Evolutionary conservation across 2,329 filamentous ascomycete species (phyloP), one percentile per base, ranked within the genome.

Genomic region (Arthrinium phaeospermum): DNA sequence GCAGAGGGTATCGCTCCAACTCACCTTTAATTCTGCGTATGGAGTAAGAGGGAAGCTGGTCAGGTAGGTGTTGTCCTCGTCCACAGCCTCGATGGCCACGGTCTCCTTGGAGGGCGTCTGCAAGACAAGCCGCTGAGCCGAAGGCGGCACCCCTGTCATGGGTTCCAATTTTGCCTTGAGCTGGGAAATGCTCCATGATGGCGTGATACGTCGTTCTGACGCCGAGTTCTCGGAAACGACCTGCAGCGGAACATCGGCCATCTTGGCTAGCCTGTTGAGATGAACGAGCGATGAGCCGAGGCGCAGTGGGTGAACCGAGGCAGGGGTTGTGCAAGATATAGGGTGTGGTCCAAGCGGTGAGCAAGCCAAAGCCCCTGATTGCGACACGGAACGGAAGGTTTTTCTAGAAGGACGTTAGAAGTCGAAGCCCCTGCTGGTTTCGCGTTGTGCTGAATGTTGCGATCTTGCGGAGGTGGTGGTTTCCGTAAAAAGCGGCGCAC

Each of bases 141-240:
- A 89, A 14, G 95, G 93, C 22, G 96, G 96, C 49, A 98, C 91
- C 74, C 96, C 96, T 1, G 96, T 98, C 83, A 98, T 92, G 74
- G 94, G 93, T 83, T 98, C 96, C 70, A 99, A 91, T 82, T 96
- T 97, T 70, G 88, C 84, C 85, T 96, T 98, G 78, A 98, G 88
- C 78, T 94, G 91, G 71, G 89, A 87, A 80, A 99, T 92, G 74
- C 92, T 92, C 96, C 96, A 99, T 76, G 95, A 92, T 19, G 96
- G 96, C 37, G 94, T 96, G 81, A 98, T 91, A 76, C 96, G 94
- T 74, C 96, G 93, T 85, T 99, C 96, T 70, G 94, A 95, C 68
- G 92, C 90, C 68, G 93, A 88, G 82, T 92, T 93, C 73, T 94
- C 91, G 70, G 93, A 96, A 74, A 89, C 89, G 79, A 96, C 90